Percentiles rank a stretch among this genome's conserved stretches.
phyloP scores from a whole-genome alignment of 2,329 filamentous ascomycete genomes.

The Kalaharituber pfeilii region DNA sequence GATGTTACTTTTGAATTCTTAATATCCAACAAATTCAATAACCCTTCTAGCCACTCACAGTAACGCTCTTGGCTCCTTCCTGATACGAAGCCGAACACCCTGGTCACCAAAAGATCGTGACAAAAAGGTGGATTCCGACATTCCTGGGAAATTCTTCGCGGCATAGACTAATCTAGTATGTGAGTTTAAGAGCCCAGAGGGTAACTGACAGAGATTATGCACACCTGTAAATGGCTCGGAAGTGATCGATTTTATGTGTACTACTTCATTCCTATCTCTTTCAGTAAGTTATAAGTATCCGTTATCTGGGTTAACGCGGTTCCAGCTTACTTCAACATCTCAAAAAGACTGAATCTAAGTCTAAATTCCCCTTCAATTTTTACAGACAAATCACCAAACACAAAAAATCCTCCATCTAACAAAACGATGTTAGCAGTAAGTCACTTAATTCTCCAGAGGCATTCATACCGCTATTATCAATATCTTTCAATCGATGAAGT shows the following conservation, averaged over 20 bases:
- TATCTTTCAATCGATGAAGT: slow-evolving; percentile 63
- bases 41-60: slow-evolving; percentile 21
- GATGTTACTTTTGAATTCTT: not conserved
- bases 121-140: slow-evolving; percentile 64
- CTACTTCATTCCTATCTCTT: slow-evolving; percentile 28
- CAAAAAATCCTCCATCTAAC: slow-evolving; percentile 66
- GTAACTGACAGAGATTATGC: too few species aligned
- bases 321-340: slow-evolving; percentile 37
- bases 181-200: too few species aligned
- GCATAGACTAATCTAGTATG: slow-evolving; percentile 28
- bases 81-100: slow-evolving; percentile 62
- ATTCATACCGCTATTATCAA: slow-evolving; percentile 39
- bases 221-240: slow-evolving; percentile 52
- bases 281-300: slow-evolving; percentile 23
- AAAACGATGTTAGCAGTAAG: slow-evolving; percentile 6
- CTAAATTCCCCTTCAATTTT: slow-evolving; percentile 54
- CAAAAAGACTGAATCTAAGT: slow-evolving; percentile 61
- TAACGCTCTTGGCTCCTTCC: slow-evolving; percentile 56
- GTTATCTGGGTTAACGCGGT: too few species aligned
- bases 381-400: slow-evolving; percentile 77
- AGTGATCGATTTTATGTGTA: slow-evolving; percentile 37
- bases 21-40: slow-evolving; percentile 4
- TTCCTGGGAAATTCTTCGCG: slow-evolving; percentile 57
- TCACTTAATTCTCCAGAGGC: slow-evolving; percentile 3
- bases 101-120: slow-evolving; percentile 75